A percentile compares a stretch with the other conserved stretches of the same genome.
Conservation (phyloP, 129 eudicot species). For the Deinandra increscens region DNA sequence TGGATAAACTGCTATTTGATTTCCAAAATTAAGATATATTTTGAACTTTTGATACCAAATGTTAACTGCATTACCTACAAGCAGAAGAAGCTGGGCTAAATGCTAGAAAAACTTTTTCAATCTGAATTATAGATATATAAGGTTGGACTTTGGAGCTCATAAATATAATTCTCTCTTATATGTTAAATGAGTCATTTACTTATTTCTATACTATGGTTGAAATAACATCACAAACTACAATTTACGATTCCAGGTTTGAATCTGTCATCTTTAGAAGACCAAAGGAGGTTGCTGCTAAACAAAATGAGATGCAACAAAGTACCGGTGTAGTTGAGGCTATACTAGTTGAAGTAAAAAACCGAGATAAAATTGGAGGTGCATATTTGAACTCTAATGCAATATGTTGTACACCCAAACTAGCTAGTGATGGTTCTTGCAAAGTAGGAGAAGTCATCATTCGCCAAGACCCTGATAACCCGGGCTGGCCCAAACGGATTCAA, state of each 20-base stretch:
- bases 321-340: constrained; percentile 81
- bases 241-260: constrained; percentile 65
- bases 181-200: too few species aligned
- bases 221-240: background rate
- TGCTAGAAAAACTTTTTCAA: background rate
- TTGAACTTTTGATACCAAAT: background rate
- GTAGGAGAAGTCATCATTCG: constrained; percentile 87
- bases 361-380: constrained; percentile 74
- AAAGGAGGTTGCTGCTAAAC: constrained; percentile 63
- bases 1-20: too few species aligned
- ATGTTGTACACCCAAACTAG: constrained; percentile 72
- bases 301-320: constrained; percentile 75
- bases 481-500: constrained; percentile 73
- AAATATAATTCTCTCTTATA: background rate
- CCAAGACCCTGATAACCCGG: constrained; percentile 64
- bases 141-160: constrained; percentile 2
- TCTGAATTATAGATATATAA: background rate
- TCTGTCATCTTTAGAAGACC: constrained; percentile 65
- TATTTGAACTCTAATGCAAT: constrained; percentile 60
- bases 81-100: background rate
- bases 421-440: constrained; percentile 75
- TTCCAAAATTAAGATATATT: background rate
- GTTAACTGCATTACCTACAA: constrained; percentile 1
- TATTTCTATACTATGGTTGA: constrained; percentile 1
- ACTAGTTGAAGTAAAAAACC: constrained; percentile 73